Evolutionary conservation across 2,329 filamentous ascomycete genomes (phyloP), one percentile per base, ranked within the genome.

Genomic region (Botryotinia calthae): DNA sequence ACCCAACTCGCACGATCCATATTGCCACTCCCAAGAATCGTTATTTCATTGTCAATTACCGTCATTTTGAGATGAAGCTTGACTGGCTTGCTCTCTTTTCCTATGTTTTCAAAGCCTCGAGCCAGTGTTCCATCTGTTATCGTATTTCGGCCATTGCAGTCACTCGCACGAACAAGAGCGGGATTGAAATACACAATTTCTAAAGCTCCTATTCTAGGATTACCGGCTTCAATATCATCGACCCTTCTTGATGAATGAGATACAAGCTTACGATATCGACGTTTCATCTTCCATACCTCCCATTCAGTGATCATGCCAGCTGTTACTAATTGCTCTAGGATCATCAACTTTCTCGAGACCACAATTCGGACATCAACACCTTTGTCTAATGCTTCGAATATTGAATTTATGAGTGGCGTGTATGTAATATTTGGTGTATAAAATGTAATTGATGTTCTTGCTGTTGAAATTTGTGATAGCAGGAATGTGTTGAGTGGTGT

Each of bases 1-100:
- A 89, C 95, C 92, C 92, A 96, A 79, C 92, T 95, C 12, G 93
- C 93, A 1, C 93, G 87, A 82, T 97, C 93, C 86, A 95, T 89
- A 80, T 97, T 97, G 1, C 93, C 93, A 28, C 92, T 95, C 0
- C 93, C 93, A 4, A 96, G 82, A 0, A 96, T 85, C 1, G 90
- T 84, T 31, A 89, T 88, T 74, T 89, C 84, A 1, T 85, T 85
- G 80, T 97, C 93, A 4, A 95, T 87, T 71, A 94, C 85, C 0
- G 89, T 91, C 79, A 94, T 86, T 81, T 97, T 97, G 73, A 95
- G 84, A 82, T 97, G 93, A 7, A 89, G 90, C 70, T 93, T 90
- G 3, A 91, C 88, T 5, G 48, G 40, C 0, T 92, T 91, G 78
- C 93, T 89, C 28, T 80, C 79, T 9, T n/a, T 51, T 18, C n/a